Evolutionary conservation across 208 protist species (phyloP).

Genomic region (Crithidia expoeki): DNA sequence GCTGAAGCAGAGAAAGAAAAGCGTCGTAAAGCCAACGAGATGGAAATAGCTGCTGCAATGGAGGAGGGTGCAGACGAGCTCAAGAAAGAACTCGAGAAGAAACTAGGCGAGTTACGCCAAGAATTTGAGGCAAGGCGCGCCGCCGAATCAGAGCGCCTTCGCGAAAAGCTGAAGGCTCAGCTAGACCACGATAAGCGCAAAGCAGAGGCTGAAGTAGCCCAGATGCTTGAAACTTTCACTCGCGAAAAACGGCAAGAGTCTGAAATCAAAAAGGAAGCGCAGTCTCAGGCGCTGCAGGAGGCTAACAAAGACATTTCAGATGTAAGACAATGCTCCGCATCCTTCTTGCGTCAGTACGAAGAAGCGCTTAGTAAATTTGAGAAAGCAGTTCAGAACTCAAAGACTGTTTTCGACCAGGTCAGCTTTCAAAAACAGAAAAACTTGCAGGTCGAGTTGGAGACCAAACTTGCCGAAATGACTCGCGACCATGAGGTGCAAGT

Average conservation of each 20-base stretch:
- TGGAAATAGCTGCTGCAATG: conserved; percentile 7
- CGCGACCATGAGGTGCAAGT: conserved; percentile 25
- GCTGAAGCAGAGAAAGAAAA: conserved; percentile 19
- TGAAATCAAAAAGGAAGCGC: conserved; percentile 41
- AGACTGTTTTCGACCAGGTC: conserved; percentile 31
- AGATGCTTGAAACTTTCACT: conserved; percentile 44
- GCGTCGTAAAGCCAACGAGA: conserved; percentile 6
- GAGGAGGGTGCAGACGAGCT: conserved; percentile 15
- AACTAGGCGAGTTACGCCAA: conserved; percentile 17
- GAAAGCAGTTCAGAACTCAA: conserved; percentile 28
- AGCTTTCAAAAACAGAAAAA: conserved; percentile 31
- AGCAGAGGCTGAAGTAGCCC: conserved; percentile 35
- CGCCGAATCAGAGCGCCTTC: conserved; percentile 29
- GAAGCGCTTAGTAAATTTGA: conserved; percentile 27
- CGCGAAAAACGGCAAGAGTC: conserved; percentile 40
- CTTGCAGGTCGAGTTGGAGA: conserved; percentile 25
- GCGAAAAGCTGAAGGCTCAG: conserved; percentile 36
- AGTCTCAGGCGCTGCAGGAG: conserved; percentile 38
- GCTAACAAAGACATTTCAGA: conserved; percentile 13
- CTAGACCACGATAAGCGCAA: conserved; percentile 48
- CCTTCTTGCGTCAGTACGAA: conserved; percentile 37
- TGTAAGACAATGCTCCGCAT: conserved; percentile 26
- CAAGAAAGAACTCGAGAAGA: conserved; percentile 21
- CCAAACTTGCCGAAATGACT: conserved; percentile 23
- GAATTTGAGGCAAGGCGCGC: conserved; percentile 27